phyloP scores from a whole-genome alignment of 441 rosid genomes.

The Gossypium schwendimanii region DNA sequence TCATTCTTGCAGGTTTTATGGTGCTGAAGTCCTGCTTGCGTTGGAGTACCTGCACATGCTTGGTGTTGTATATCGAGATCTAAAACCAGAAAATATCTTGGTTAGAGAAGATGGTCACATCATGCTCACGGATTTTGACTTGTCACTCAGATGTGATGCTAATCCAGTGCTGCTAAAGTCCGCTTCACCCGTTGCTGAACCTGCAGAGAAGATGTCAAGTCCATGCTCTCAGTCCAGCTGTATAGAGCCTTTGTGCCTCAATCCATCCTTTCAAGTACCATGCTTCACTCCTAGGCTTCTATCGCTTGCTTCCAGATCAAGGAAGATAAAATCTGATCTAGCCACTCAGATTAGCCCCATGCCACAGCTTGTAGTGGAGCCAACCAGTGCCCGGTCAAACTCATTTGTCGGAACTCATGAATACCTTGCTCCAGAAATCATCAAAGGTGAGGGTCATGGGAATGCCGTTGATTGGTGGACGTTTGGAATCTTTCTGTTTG shows the following conservation, averaged over 20 bases:
- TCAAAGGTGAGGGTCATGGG: slow-evolving; percentile 69
- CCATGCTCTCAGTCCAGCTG: slow-evolving; percentile 63
- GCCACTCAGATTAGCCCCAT: slow-evolving; percentile 48
- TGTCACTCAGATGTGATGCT: slow-evolving; percentile 54
- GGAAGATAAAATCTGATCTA: slow-evolving; percentile 46
- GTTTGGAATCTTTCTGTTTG: slow-evolving; percentile 59
- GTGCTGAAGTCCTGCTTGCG: slow-evolving; percentile 72
- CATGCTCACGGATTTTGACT: slow-evolving; percentile 78
- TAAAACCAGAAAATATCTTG: slow-evolving; percentile 73
- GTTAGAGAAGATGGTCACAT: slow-evolving; percentile 81
- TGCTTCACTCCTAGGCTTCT: slow-evolving; percentile 67
- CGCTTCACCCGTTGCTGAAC: slow-evolving; percentile 37
- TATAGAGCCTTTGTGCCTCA: slow-evolving; percentile 68
- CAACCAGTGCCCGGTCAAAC: slow-evolving; percentile 65
- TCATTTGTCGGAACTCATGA: slow-evolving; percentile 76
- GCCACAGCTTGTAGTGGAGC: slow-evolving; percentile 75
- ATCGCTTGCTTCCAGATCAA: slow-evolving; percentile 45
- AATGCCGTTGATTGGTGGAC: slow-evolving; percentile 83
- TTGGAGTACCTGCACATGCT: slow-evolving; percentile 82
- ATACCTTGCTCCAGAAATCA: slow-evolving; percentile 70
- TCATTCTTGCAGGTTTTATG: slow-evolving; percentile 46
- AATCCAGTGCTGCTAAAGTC: slow-evolving; percentile 44
- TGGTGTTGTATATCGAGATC: slow-evolving; percentile 72
- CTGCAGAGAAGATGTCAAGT: slow-evolving; percentile 46
- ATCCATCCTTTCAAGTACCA: slow-evolving; percentile 63